A percentile compares a stretch with the other conserved stretches of the same genome.
Evolutionary conservation across 768 basidiomycete species (phyloP).

Genomic region (Leccinellum luteum): DNA sequence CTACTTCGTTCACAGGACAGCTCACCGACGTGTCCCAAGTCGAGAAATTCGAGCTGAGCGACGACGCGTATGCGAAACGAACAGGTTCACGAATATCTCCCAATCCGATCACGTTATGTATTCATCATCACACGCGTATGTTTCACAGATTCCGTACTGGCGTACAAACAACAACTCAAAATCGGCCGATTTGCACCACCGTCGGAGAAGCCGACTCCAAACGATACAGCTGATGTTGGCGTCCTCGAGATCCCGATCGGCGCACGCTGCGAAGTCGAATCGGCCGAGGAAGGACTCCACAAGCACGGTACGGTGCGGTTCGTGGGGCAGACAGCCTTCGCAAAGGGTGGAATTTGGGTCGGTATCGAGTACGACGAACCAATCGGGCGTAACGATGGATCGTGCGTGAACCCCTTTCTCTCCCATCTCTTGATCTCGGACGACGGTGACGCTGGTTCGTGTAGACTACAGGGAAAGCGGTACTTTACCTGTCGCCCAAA

Average conservation of each 20-base stretch:
- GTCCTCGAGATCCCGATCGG: constrained; percentile 61
- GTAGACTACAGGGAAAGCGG: constrained; percentile 77
- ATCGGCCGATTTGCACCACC: constrained; percentile 83
- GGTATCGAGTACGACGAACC: constrained; percentile 97
- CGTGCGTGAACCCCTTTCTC: constrained; percentile 53
- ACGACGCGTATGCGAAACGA: constrained; percentile 77
- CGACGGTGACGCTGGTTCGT: neutral
- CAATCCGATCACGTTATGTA: constrained; percentile 1
- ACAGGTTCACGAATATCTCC: constrained; percentile 48
- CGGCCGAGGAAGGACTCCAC: constrained; percentile 60
- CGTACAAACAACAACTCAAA: constrained; percentile 83
- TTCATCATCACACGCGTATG: neutral
- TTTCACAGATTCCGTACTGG: constrained; percentile 75
- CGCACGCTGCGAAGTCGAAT: constrained; percentile 81
- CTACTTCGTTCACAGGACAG: constrained; percentile 75
- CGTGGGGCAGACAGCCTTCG: constrained; percentile 78
- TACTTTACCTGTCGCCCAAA: constrained; percentile 81
- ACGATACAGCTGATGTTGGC: constrained; percentile 18
- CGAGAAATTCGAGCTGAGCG: constrained; percentile 88
- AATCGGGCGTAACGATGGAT: constrained; percentile 92
- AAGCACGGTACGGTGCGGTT: constrained; percentile 87
- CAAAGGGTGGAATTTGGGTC: constrained; percentile 70
- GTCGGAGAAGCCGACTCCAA: constrained; percentile 29
- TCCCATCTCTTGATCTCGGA: neutral
- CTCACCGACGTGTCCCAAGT: constrained; percentile 82